Conservation (phyloP, 192 early-diverging fungal species). For the Geranomyces michiganensis region DNA sequence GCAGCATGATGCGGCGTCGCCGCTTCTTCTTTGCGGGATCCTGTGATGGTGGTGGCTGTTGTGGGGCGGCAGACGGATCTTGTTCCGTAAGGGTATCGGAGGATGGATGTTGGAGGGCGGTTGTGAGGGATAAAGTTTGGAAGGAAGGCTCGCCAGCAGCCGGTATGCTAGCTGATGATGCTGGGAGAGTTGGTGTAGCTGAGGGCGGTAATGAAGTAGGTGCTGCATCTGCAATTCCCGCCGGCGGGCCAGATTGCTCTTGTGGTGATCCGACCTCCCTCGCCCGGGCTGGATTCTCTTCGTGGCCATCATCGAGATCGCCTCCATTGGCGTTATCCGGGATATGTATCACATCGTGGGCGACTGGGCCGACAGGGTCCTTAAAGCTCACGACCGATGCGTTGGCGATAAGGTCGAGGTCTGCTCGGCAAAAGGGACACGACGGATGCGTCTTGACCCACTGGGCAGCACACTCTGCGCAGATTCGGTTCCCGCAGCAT, state of each 20-base stretch:
- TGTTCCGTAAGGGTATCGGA: not conserved
- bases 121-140: not conserved
- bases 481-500: conserved; percentile 23
- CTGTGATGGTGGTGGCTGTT: not conserved
- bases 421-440: conserved; percentile 23
- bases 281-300: not conserved
- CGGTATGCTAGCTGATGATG: no score
- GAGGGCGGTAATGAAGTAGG: not conserved
- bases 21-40: not conserved
- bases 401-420: conserved; percentile 1
- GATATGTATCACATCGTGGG: not conserved
- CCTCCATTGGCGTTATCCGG: no score
- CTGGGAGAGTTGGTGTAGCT: no score
- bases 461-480: conserved; percentile 14
- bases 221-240: not conserved
- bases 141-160: not conserved
- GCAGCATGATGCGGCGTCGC: conserved; percentile 1
- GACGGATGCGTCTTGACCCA: conserved; percentile 13
- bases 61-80: not conserved
- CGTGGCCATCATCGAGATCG: not conserved
- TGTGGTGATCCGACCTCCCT: no score
- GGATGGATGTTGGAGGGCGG: not conserved
- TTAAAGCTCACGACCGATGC: not conserved
- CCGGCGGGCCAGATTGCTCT: not conserved
- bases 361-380: not conserved